Base-by-base conservation (phyloP, 805 yeast species). In the Ogataea henricii region DNA sequence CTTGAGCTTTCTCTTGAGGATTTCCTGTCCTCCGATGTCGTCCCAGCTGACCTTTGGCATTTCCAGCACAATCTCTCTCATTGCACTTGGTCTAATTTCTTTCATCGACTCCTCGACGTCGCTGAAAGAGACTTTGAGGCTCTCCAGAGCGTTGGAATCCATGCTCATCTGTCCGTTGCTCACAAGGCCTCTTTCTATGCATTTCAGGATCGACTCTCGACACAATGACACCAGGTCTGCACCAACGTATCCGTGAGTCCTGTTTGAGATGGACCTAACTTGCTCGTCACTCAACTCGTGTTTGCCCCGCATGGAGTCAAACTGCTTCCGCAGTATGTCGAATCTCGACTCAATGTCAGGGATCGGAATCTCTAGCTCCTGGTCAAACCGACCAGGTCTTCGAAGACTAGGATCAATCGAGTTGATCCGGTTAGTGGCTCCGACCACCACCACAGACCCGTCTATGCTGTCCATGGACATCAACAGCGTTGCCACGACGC, bases 171-270 rank as follows among this genome's bases (percentile, higher is more conserved):
- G 33, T 3, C 30, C 42, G 2, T 32, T 16, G 44, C 37, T 38
- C n/a, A 59, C 60, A 6, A 85, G 55, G 0, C 84, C 85, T 44
- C 87, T 69, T 44, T 83, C 80, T 14, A 94, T 87, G 1, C 96
- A 84, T 51, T 78, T 79, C 86, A 91, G 81, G 0, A 89, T 96
- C 6, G 95, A 79, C 61, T 94, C 99, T 42, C 97, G 73, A 51
- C 91, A 82, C 18, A 94, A 71, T 0, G 97, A 96, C 3, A 87
- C 81, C 40, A 94, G 67, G 69, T 94, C 99, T 0, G 98, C 97
- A 40, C 99, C 99, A 39, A 94, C 99, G 62, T 89, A 94, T 5
- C 99, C 99, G 67, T 94, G 99, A 0, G 98, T 91, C 60, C 81
- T 85, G 4, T 80, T 66, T 0, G 97, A 89, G 35, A 91, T 68